phyloP scores from a whole-genome alignment of 495 filamentous ascomycete species.

The Aspergillus heteromorphus region DNA sequence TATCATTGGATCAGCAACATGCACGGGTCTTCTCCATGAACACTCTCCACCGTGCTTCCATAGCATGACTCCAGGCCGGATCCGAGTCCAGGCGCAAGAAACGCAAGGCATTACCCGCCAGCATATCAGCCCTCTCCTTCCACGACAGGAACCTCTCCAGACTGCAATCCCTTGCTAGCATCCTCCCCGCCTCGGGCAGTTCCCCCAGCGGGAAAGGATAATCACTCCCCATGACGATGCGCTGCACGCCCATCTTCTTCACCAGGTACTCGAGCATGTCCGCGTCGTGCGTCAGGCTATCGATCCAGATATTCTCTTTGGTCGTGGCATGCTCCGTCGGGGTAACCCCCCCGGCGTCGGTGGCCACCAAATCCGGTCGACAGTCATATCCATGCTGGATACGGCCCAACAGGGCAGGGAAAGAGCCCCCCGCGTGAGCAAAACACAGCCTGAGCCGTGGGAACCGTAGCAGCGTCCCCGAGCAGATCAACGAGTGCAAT shows the following conservation, averaged over 20 bases:
- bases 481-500: conserved; percentile 13
- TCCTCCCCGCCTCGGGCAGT: conserved; percentile 17
- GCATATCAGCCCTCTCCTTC: conserved; percentile 15
- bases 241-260: conserved; percentile 17
- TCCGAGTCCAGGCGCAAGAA: conserved; percentile 12
- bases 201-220: conserved; percentile 23
- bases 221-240: conserved; percentile 21
- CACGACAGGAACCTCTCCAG: conserved; percentile 12
- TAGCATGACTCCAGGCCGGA: neutral
- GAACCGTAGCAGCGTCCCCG: conserved; percentile 13
- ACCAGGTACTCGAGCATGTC: conserved; percentile 17
- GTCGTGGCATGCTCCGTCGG: conserved; percentile 13
- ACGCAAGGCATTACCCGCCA: conserved; percentile 18
- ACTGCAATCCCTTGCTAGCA: conserved; percentile 14
- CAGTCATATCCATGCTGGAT: conserved; percentile 22
- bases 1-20: too few species aligned
- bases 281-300: conserved; percentile 19
- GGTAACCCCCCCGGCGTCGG: conserved; percentile 13
- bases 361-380: conserved; percentile 19
- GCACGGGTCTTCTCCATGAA: neutral
- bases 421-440: conserved; percentile 17
- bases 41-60: neutral
- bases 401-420: conserved; percentile 15
- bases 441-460: conserved; percentile 18
- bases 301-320: conserved; percentile 22